Evolutionary conservation across 177 flowering plant genomes (phyloP), one percentile per base, ranked within the genome.

Genomic region (Vitis hybrid): DNA sequence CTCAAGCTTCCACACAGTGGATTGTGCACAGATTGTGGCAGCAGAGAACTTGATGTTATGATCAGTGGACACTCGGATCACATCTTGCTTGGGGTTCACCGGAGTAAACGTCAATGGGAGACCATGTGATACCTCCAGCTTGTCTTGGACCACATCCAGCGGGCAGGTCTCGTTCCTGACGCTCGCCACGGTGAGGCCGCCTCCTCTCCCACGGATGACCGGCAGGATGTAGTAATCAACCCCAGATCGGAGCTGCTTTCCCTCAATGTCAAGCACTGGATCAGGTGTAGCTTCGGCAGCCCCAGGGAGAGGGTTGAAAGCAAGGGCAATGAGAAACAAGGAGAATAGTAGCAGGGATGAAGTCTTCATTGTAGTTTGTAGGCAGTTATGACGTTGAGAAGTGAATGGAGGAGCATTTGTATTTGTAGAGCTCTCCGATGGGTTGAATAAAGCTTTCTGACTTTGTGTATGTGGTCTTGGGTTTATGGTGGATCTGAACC

Each of bases 61-160:
- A 67, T 72, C 75, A 8, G 75, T 65, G 7, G 70, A 72, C 14
- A 57, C 32, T 9, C 65, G 51, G 3, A 72, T n/a, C 1, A 45
- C 61, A 11, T 32, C 32, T 60, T 67, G 32, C 5, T 66, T 67
- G 15, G 61, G 26, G 61, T 72, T 60, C 9, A 60, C 66, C 1
- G 70, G 75, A 1, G 13, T 15, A 51, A 72, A 72, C n/a, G 13
- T 48, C 12, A 72, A 2, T 2, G 70, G 70, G 10, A 60, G 21
- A 13, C 75, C 75, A 10, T 4, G 14, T 1, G 18, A 9, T 3
- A 58, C 48, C 15, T 67, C 75, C 2, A 30, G 11, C 1, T 10
- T 7, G 21, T 52, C 48, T 60, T 72, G 75, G 10, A 61, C 45
- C 8, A 72, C 70, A 30, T 60, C 56, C 14, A 60, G 66, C 3